Evolutionary conservation across 805 yeast genomes (phyloP), one percentile per base, ranked within the genome.

Genomic region (Myxozyma mucilagina): DNA sequence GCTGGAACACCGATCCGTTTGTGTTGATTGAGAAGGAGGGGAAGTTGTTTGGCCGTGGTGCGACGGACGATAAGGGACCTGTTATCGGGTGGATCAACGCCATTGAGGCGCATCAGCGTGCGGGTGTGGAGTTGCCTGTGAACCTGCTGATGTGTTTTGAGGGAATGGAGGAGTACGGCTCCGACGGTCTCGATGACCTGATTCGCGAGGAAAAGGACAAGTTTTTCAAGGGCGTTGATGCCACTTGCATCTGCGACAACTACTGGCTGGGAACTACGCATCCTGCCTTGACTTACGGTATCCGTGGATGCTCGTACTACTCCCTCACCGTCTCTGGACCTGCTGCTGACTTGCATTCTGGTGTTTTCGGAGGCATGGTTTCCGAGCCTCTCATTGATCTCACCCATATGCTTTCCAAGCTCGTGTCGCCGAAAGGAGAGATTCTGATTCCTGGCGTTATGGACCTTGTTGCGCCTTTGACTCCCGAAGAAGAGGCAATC

Each of bases 21-120:
- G 79, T 77, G 58, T 78, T 94, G 71, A 81, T 82, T 64, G 89
- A 86, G 72, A 83, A 84, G 67, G 87, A 84, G 66, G 87, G 80
- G 53, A 81, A 87, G 65, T 79, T 94, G 71, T 84, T 83, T 70
- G 99, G 97, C 52, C 85, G 99, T 41, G 99, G 99, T 47, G 79
- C 97, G 20, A 89, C 97, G 45, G 99, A 94, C 73, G 99, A 94
- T 74, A 94, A 96, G 76, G 99, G 99, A 36, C 99, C 99, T 41
- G 96, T 94, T 48, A 80, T 92, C 69, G 97, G 97, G 57, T 94
- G 99, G 99, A 82, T 94, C 73, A 93, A 94, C 74, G 87, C 86
- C 44, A 80, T 94, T 47, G 88, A 92, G 77, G 97, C 99, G 14
- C 97, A 94, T 77, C 85, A 82, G 59, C 88, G 85, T 68, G 82